These are phyloP conservation scores for Flaveria bidentis DNA, from an alignment of 129 eudicot species.

Conservation along the genomic window DNA sequence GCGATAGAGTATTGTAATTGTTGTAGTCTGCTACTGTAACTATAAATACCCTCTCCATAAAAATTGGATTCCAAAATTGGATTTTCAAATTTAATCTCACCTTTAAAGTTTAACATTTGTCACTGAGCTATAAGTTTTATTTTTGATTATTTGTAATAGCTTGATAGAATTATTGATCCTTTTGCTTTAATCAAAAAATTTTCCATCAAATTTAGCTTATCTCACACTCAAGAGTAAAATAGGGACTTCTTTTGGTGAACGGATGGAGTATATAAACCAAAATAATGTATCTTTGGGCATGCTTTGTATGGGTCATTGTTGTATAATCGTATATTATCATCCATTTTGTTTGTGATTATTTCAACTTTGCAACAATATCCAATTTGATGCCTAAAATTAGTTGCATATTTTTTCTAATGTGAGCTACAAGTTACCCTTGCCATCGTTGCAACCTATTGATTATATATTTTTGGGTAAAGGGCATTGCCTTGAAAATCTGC, in stretches of 20 bases:
- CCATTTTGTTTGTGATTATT: background rate
- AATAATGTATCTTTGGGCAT: background rate
- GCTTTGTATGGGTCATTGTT: too few relatives aligned
- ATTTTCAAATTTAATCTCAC: too few relatives aligned
- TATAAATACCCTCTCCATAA: background rate
- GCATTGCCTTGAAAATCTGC: background rate
- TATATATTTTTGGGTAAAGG: background rate
- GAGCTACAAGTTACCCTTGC: background rate
- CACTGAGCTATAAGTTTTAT: background rate
- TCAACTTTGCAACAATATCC: background rate
- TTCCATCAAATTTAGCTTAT: background rate
- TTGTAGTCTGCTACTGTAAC: background rate
- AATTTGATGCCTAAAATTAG: background rate
- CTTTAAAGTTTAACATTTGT: background rate
- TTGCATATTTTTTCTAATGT: background rate
- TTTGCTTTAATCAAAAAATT: background rate
- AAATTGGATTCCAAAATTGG: too few relatives aligned
- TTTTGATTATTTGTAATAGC: too few relatives aligned
- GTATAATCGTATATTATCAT: too few relatives aligned
- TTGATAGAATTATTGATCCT: background rate
- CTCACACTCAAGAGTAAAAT: background rate
- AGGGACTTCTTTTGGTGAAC: background rate
- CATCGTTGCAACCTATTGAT: background rate
- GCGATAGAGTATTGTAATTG: background rate
- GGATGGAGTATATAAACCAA: background rate